These are phyloP conservation scores for Penicillium odoratum DNA, from an alignment of 495 filamentous ascomycete genomes.

Conservation along the genomic window DNA sequence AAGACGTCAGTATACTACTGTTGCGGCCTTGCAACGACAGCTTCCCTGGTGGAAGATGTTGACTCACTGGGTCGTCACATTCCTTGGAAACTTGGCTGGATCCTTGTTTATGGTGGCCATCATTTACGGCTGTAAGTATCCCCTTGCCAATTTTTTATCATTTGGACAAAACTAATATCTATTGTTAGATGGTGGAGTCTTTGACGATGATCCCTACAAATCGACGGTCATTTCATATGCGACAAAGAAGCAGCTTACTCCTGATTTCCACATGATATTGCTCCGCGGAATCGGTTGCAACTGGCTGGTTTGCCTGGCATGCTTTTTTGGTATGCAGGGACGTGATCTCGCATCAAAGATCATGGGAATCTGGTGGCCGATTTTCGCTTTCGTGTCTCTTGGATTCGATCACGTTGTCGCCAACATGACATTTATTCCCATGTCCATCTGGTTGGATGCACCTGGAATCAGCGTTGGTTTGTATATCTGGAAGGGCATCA, in stretches of 20 bases:
- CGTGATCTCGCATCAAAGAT: conserved; percentile 58
- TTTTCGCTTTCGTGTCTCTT: conserved; percentile 59
- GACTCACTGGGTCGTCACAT: conserved; percentile 56
- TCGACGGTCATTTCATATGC: conserved; percentile 51
- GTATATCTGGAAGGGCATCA: conserved; percentile 67
- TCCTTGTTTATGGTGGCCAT: conserved; percentile 59
- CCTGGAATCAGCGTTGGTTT: conserved; percentile 51
- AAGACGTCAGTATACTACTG: conserved; percentile 46
- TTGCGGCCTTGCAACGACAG: conserved; percentile 55
- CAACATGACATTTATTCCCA: conserved; percentile 65
- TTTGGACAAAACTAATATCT: background rate
- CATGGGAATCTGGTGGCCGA: conserved; percentile 63
- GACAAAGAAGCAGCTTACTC: conserved; percentile 55
- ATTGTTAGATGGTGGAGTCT: conserved; percentile 53
- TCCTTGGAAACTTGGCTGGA: conserved; percentile 60
- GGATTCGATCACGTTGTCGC: conserved; percentile 64
- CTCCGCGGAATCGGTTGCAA: conserved; percentile 62
- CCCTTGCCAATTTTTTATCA: background rate
- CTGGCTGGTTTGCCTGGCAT: conserved; percentile 63
- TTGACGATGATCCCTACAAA: conserved; percentile 52
- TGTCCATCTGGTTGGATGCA: conserved; percentile 53
- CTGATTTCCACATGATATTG: conserved; percentile 60
- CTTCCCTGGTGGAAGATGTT: conserved; percentile 51
- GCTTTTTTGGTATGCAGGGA: conserved; percentile 57
- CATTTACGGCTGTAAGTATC: conserved; percentile 55